Base-by-base conservation (phyloP, 495 filamentous ascomycete species). In the Talaromyces nanjingensis region DNA sequence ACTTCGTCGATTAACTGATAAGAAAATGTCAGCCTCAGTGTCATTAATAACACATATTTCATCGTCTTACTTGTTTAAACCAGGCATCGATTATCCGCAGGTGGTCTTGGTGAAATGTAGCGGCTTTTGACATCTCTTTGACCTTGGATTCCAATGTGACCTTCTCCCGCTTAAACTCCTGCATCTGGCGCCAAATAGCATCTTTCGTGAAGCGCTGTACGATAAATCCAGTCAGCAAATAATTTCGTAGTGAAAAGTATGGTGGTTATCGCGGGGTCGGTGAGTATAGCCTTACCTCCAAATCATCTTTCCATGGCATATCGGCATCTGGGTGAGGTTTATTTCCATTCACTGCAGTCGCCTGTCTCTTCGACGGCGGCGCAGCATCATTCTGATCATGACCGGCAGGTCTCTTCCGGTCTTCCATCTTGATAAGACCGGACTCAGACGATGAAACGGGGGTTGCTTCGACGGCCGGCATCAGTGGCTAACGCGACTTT, bases 181-280 rank as follows among this genome's bases (percentile, higher is more conserved):
- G 87, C 93, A 98, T 97, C 71, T 97, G 93, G 31, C 94, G 91
- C 72, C 90, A 87, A 71, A 98, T 97, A 64, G 94, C 94, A 82
- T 97, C 94, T 75, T 98, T 98, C 79, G 96, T 92, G 71, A 91
- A 97, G 68, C 88, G 86, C 94, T 98, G 73, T 73, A 65, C 4
- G 0, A 25, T 59, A n/a, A n/a, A 42, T 65, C 68, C 65, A 71
- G 68, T 68, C 67, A 63, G 27, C 59, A 68, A 34, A 67, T 63
- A 64, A 65, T 66, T 47, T 62, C 34, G n/a, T 34, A 24, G 27
- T 5, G 20, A 27, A 59, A 52, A 25, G 8, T 4, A 59, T 49
- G n/a, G 31, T 6, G 34, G 14, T 37, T 39, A 27, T 20, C 63
- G 34, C 22, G 7, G 65, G 20, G 25, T 54, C 47, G 34, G 25